These are phyloP conservation scores for Capsicum baccatum DNA, from an alignment of 257 asterid genomes.

Conservation along the genomic window DNA sequence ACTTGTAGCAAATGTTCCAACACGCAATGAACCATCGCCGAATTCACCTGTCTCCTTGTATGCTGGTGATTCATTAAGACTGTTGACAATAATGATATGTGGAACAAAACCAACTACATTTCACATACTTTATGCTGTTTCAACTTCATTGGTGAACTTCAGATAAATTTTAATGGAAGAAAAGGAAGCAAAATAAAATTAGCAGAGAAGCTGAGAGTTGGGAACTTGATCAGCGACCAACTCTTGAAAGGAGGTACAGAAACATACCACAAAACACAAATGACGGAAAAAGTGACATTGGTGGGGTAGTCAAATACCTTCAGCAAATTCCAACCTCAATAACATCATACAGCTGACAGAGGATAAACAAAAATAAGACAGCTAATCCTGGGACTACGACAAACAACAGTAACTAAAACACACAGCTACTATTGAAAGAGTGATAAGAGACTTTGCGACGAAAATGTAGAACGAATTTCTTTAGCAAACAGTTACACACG, in stretches of 20 bases:
- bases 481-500: constrained; percentile 23
- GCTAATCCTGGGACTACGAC: background rate
- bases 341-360: background rate
- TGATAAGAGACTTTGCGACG: background rate
- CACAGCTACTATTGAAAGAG: background rate
- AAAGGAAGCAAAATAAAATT: background rate
- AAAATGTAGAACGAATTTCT: background rate
- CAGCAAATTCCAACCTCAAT: background rate
- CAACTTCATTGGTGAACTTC: background rate
- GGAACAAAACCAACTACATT: background rate
- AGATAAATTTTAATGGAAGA: background rate
- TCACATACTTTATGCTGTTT: background rate
- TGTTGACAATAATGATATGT: background rate
- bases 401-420: background rate
- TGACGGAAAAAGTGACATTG: background rate
- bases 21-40: background rate
- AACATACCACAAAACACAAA: background rate
- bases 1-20: background rate
- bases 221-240: background rate
- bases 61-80: background rate
- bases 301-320: background rate
- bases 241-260: background rate
- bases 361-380: no score
- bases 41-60: background rate
- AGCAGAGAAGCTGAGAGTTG: background rate